Base-by-base conservation (phyloP, 1,139 yeast genomes). In the Citeromyces hawaiiensis region DNA sequence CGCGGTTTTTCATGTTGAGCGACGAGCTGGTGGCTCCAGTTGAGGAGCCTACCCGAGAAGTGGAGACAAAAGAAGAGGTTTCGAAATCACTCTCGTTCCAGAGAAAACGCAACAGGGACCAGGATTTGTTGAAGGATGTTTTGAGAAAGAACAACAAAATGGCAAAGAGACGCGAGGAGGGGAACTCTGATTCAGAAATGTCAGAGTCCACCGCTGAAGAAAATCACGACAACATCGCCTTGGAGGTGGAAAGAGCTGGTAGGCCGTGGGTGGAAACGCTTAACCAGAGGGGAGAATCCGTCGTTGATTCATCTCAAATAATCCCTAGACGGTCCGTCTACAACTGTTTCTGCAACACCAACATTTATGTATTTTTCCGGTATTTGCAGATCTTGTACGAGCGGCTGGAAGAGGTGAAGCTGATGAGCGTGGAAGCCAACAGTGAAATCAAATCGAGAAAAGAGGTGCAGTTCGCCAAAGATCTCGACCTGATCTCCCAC, bases 301-400 rank as follows among this genome's bases (percentile, higher is more conserved):
- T 49, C 25, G 42, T 36, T 16, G 48, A 42, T 15, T 44, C 42
- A 37, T 38, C 57, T 39, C 54, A 47, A 17, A 63, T 52, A 39
- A 45, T 36, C 45, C 61, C 47, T 15, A 45, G 59, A 37, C 55
- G 70, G 40, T 49, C 53, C 44, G 72, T 70, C 38, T 91, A 65
- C 64, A 88, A 87, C 57, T 59, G 88, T 54, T 91, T 91, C 64
- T 83, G 87, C 47, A 91, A 88, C 57, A 83, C 96, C n/a, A 77
- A 91, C 41, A 74, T 88, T 36, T 91, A 91, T 54, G 87, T 88
- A 33, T 87, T 91, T 53, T 76, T 87, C 72, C 83, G 99, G 50
- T 82, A 83, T 52, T 66, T 88, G 55, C 78, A 85, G 47, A 83
- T 86, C 3, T 61, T 91, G 25, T 91, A 85, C 55, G 82, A 76